These are phyloP conservation scores for Epichloe coenophiala DNA, from an alignment of 2,329 filamentous ascomycete genomes.

Conservation along the genomic window DNA sequence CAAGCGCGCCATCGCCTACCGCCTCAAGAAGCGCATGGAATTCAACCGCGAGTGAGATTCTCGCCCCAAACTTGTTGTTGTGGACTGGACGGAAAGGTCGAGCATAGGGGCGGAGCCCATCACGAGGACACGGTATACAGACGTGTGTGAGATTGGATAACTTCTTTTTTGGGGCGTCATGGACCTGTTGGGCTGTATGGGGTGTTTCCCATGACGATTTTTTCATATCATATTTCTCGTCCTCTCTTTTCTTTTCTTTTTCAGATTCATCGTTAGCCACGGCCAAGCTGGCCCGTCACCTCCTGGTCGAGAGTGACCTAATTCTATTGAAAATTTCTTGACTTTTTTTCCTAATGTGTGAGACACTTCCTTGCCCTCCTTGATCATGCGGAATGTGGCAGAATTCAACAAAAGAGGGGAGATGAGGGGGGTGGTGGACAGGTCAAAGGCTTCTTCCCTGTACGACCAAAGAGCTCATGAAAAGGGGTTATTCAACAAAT, in stretches of 20 bases:
- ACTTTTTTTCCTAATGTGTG: too few relatives aligned
- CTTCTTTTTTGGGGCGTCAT: not conserved
- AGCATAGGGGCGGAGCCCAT: not conserved
- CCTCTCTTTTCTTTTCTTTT: not conserved
- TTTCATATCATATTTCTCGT: not conserved
- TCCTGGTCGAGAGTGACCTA: not conserved
- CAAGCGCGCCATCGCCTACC: constrained; percentile 49
- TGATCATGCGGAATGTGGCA: too few relatives aligned
- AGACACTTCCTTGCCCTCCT: too few relatives aligned
- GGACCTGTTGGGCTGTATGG: not conserved
- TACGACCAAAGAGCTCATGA: too few relatives aligned
- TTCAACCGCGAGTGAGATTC: constrained; percentile 11
- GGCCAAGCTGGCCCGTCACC: not conserved
- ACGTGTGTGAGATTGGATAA: not conserved
- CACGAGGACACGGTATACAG: not conserved
- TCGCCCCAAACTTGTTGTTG: not conserved
- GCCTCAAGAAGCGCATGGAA: constrained; percentile 25
- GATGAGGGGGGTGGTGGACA: too few relatives aligned
- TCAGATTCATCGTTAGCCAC: not conserved
- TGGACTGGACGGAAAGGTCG: not conserved
- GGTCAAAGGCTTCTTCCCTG: too few relatives aligned
- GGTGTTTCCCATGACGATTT: not conserved
- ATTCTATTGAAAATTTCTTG: too few relatives aligned
- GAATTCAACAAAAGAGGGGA: too few relatives aligned
- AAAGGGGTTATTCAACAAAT: too few relatives aligned